Evolutionary conservation across 2,329 filamentous ascomycete genomes (phyloP).

Genomic region (Alternaria sp.): DNA sequence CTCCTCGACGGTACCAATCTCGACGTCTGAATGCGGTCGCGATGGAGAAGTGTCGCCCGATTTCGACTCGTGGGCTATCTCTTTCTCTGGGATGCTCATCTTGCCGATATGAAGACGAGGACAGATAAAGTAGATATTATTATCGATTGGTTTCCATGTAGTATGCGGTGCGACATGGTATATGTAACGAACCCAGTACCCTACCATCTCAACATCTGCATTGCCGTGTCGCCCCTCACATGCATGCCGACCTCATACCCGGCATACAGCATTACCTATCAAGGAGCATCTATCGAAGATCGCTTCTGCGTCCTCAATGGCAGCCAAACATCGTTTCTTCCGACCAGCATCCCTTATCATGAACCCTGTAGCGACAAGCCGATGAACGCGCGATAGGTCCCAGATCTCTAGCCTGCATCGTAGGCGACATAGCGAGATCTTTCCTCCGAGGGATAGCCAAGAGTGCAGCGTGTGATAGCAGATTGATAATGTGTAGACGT

Average conservation of each 20-base stretch:
- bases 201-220: background rate
- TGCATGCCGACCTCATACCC: conserved; percentile 4
- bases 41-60: background rate
- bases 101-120: background rate
- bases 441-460: background rate
- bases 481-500: background rate
- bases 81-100: conserved; percentile 1
- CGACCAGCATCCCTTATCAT: conserved; percentile 1
- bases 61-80: background rate
- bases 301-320: background rate
- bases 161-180: background rate
- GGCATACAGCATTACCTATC: background rate
- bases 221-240: background rate
- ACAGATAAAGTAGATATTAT: background rate
- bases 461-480: background rate
- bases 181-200: background rate
- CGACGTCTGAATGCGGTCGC: conserved; percentile 9
- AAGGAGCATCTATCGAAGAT: background rate
- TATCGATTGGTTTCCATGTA: background rate
- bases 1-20: conserved; percentile 16
- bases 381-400: background rate
- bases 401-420: conserved; percentile 1
- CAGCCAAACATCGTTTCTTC: background rate
- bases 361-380: conserved; percentile 2
- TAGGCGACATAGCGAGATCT: background rate